Base-by-base conservation (phyloP, 352 stramenopile species). In the Pythium diclinum region DNA sequence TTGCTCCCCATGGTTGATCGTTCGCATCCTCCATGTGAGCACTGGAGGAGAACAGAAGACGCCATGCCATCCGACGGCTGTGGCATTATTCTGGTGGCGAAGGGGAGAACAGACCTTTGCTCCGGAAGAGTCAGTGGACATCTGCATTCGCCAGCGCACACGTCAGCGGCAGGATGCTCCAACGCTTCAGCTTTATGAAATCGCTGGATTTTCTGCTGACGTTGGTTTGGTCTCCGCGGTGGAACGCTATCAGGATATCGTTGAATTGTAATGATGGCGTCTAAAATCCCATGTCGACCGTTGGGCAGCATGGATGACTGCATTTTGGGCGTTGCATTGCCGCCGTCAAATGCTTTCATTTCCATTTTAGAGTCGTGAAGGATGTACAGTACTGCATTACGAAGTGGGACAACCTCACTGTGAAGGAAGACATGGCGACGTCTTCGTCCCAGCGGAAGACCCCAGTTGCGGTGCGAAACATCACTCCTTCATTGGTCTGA, bases 121-220 rank as follows among this genome's bases (percentile, higher is more conserved):
- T 51, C 44, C 17, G 44, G 44, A 51, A 51, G 44, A 51, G 44
- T 51, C 44, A 51, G 44, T 23, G 44, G 44, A 51, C 44, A 51
- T 28, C 44, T 51, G 44, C 44, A 51, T 51, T 11, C 3, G 44
- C 44, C 44, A 51, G 19, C n/a, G 44, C n/a, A 51, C 2, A 30
- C 44, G 44, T 51, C 44, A 51, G 44, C 44, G 44, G 44, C 19
- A 28, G 44, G 44, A 51, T 51, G n/a, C 44, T 47, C 40, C 25
- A 8, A 47, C 17, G 40, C 40, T 47, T 47, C 40, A 51, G 44
- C 44, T 28, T 51, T 30, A 6, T 14, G n/a, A 28, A 9, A 10
- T 5, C 1, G n/a, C 44, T 28, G 44, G 44, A 51, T 51, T 51
- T 25, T 51, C 44, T 51, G 44, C 3, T 19, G 14, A 2, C 4